Percentiles rank a stretch among this genome's conserved stretches.
These are phyloP conservation scores for Trichoderma sp. DNA, from an alignment of 2,329 filamentous ascomycete genomes.

Conservation along the genomic window DNA sequence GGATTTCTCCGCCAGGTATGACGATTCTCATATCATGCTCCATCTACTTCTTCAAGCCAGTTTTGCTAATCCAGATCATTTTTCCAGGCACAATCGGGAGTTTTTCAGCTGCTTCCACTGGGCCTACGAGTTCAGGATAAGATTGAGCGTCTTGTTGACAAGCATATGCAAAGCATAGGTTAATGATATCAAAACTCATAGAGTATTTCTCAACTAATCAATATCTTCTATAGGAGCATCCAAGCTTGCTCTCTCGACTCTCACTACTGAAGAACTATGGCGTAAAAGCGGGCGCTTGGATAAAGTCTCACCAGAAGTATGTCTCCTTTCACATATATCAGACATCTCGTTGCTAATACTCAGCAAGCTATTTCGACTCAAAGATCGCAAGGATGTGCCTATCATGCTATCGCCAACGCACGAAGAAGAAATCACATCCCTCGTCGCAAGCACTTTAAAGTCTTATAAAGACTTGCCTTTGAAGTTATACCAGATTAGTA, in stretches of 20 bases:
- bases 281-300: slow-evolving; percentile 77
- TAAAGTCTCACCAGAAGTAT: slow-evolving; percentile 70
- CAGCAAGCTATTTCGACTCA: slow-evolving; percentile 71
- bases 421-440: slow-evolving; percentile 89
- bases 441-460: slow-evolving; percentile 71
- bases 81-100: slow-evolving; percentile 73
- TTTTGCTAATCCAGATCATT: not conserved
- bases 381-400: slow-evolving; percentile 72
- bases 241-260: slow-evolving; percentile 77
- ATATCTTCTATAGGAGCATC: slow-evolving; percentile 63
- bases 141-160: slow-evolving; percentile 80
- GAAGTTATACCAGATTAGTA: slow-evolving; percentile 86
- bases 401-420: slow-evolving; percentile 90
- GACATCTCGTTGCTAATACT: slow-evolving; percentile 29
- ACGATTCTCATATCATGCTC: not conserved
- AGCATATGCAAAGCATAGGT: slow-evolving; percentile 80
- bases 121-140: slow-evolving; percentile 88
- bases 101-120: slow-evolving; percentile 89
- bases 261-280: slow-evolving; percentile 87
- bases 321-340: not conserved
- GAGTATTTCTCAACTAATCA: not conserved
- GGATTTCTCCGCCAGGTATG: slow-evolving; percentile 73
- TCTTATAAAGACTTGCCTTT: slow-evolving; percentile 88
- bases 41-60: not conserved
- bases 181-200: slow-evolving; percentile 25